Evolutionary conservation across 441 rosid genomes (phyloP), one percentile per base, ranked within the genome.

Genomic region (Gossypium schwendimanii): DNA sequence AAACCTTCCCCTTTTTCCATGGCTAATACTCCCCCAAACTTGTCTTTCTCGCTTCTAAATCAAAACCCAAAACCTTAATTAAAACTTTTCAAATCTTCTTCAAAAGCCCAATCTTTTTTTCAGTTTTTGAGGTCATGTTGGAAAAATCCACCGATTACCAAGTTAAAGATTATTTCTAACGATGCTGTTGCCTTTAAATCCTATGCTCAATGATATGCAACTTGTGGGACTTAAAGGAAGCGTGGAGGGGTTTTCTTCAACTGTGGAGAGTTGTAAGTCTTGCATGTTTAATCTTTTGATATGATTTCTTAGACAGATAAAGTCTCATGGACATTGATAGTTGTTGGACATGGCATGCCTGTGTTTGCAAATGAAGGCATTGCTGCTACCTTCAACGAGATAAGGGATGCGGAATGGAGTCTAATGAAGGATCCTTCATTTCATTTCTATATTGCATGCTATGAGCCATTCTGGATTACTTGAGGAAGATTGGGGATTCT

Each of bases 271-370:
- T 80, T 1, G 64, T 88, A 71, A 71, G 76, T 41, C 88, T 84
- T 21, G 89, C 89, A 0, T 73, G 73, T 23, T 28, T 76, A 58
- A 41, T 41, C 45, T 41, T 41, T 9, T 41, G 45, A 41, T 41
- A 41, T 41, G 45, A 41, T 41, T 41, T 41, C 79, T 75, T 36
- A 73, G 10, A 90, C 87, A 81, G 92, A 90, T 87, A 76, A 88
- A 69, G 78, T 88, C 47, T 83, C 91, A 4, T 88, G 93, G 91
- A 90, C 96, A 5, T 84, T 86, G 76, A 90, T 90, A 90, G 85
- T 87, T 39, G 88, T 93, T 72, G 96, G 93, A 57, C 88, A 90
- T 81, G 95, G 91, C n/a, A 90, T 90, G 95, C 92, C 85, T 54
- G 90, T 92, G 33, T 80, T 82, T 78, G 90, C 90, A 0, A 77